These are phyloP conservation scores for Pugionium cornutum DNA, from an alignment of 345 rosid species.

Conservation along the genomic window DNA sequence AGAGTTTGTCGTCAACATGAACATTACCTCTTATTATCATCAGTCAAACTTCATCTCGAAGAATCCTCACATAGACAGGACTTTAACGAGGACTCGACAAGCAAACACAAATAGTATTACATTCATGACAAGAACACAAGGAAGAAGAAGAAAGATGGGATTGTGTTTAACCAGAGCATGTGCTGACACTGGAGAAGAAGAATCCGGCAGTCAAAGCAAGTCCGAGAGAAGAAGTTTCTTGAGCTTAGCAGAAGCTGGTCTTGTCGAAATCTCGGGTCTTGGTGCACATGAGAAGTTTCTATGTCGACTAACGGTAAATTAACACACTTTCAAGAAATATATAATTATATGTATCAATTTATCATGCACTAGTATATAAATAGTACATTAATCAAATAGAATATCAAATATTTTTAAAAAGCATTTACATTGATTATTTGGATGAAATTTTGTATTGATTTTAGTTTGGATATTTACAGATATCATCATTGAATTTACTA, in stretches of 20 bases:
- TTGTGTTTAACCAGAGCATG: slow-evolving; percentile 39
- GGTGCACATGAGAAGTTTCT: slow-evolving; percentile 82
- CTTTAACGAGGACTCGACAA: background rate
- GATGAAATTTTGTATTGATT: background rate
- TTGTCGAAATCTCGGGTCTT: slow-evolving; percentile 77
- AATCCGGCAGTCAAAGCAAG: slow-evolving; percentile 43
- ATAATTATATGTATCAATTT: background rate
- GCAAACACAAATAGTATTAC: slow-evolving; percentile 15
- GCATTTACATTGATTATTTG: background rate
- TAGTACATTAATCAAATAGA: background rate
- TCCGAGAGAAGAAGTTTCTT: slow-evolving; percentile 55
- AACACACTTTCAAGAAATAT: background rate
- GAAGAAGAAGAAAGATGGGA: slow-evolving; percentile 24
- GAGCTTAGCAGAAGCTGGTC: slow-evolving; percentile 84
- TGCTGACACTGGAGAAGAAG: slow-evolving; percentile 35
- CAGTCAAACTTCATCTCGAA: slow-evolving; percentile 24
- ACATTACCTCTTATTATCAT: slow-evolving; percentile 15
- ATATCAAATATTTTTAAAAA: background rate
- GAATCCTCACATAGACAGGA: slow-evolving; percentile 21
- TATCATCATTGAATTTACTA: slow-evolving; percentile 83
- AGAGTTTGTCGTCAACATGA: slow-evolving; percentile 29
- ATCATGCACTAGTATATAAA: background rate
- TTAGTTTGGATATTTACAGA: slow-evolving; percentile 40
- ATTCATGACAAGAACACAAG: slow-evolving; percentile 20
- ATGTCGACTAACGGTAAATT: slow-evolving; percentile 74